phyloP scores from a whole-genome alignment of 169 alveolate species.

The Plasmodium chabaudi region DNA sequence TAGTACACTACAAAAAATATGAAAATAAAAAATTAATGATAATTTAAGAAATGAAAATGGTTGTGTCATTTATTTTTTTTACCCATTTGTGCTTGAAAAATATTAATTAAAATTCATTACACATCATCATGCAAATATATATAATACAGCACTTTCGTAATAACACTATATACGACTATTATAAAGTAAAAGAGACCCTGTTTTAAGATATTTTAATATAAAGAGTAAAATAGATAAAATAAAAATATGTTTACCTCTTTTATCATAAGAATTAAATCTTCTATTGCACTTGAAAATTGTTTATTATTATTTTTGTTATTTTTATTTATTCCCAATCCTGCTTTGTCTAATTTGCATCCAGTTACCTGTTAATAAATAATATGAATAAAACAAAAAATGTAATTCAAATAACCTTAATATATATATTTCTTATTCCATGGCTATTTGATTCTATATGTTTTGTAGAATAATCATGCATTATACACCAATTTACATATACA shows the following conservation, averaged over 20 bases:
- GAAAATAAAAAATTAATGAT: background rate
- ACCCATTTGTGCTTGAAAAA: too few species aligned
- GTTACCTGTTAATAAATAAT: constrained; percentile 23
- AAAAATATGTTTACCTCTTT: constrained; percentile 33
- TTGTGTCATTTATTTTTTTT: too few species aligned
- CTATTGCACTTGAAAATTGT: constrained; percentile 68
- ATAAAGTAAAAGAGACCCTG: background rate
- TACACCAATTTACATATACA: too few species aligned
- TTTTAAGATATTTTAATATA: background rate
- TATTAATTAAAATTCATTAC: too few species aligned
- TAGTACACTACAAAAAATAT: constrained; percentile 31
- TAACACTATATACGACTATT: background rate
- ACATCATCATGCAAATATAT: too few species aligned
- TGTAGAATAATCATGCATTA: too few species aligned
- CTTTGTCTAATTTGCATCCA: constrained; percentile 55
- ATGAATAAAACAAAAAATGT: background rate
- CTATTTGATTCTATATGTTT: too few species aligned
- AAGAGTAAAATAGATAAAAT: background rate
- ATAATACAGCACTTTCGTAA: too few species aligned
- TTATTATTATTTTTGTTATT: constrained; percentile 23
- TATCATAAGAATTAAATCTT: constrained; percentile 72
- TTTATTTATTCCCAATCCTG: constrained; percentile 45
- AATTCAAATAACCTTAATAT: too few species aligned
- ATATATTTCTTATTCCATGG: too few species aligned
- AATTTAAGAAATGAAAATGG: too few species aligned